Conservation (phyloP, 176 grass and related monocot genomes). For the Aegilops bicornis region DNA sequence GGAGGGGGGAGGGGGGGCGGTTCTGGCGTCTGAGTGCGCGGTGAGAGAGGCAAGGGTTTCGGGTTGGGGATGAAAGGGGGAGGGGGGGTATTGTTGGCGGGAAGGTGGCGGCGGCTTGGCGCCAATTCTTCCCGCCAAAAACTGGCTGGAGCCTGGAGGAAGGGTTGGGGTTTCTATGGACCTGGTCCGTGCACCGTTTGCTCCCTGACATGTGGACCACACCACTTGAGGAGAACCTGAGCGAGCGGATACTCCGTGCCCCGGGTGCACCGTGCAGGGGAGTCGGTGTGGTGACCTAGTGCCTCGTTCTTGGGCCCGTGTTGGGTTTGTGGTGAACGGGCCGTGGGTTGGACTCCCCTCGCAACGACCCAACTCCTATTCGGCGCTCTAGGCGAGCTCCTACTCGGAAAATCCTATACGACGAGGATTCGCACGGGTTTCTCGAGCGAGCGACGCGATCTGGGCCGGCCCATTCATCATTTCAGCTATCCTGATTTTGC, state of each 20-base stretch:
- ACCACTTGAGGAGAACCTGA: background rate
- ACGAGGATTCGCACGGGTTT: no score
- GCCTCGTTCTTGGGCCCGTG: background rate
- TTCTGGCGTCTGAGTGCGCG: background rate
- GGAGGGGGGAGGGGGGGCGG: background rate
- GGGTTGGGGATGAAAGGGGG: conserved; percentile 12
- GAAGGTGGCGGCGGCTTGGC: conserved; percentile 44
- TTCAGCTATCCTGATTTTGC: no score
- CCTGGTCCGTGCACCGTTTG: background rate
- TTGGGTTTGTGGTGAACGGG: background rate
- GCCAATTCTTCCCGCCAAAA: conserved; percentile 56
- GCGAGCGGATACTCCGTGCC: background rate
- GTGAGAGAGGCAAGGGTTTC: conserved; percentile 4
- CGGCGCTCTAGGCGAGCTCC: no score
- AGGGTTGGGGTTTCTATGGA: background rate
- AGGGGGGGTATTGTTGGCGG: conserved; percentile 29
- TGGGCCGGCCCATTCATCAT: no score
- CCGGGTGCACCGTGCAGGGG: background rate
- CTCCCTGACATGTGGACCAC: background rate
- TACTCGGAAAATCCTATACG: no score
- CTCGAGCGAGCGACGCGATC: no score
- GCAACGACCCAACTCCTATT: background rate
- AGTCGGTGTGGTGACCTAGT: background rate
- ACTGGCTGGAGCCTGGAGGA: background rate
- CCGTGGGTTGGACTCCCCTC: no score